A percentile compares a stretch with the other conserved stretches of the same genome.
Conservation (phyloP, 768 basidiomycete genomes). For the Calvatia gigantea region DNA sequence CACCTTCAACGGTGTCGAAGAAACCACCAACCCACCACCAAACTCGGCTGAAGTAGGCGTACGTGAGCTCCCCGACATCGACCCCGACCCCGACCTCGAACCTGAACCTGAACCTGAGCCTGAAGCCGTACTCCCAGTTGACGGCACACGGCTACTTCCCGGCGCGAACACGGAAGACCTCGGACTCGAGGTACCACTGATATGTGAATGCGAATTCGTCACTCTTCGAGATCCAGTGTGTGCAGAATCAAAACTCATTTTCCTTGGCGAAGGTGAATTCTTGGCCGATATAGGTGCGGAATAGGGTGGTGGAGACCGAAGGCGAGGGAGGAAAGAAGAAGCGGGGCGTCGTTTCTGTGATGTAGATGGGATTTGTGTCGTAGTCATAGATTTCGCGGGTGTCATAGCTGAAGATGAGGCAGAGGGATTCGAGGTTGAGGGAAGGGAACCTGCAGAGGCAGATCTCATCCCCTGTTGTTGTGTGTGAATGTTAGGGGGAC, state of each 20-base stretch:
- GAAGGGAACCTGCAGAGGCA: not conserved
- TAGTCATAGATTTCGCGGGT: not conserved
- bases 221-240: not conserved
- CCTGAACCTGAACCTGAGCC: too few relatives aligned
- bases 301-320: constrained; percentile 10
- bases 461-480: not conserved
- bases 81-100: too few relatives aligned
- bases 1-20: constrained; percentile 2
- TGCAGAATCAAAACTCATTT: not conserved
- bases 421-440: not conserved
- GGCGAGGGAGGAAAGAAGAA: constrained; percentile 15
- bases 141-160: not conserved
- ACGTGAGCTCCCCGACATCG: not conserved
- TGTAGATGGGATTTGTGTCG: not conserved
- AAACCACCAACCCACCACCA: not conserved
- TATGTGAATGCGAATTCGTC: not conserved
- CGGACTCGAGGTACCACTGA: not conserved
- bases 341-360: not conserved
- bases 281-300: constrained; percentile 6
- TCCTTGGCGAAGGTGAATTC: constrained; percentile 9
- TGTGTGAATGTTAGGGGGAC: not conserved
- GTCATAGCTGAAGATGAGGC: not conserved
- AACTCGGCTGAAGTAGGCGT: not conserved
- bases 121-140: not conserved
- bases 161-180: not conserved